A percentile compares a stretch with the other conserved stretches of the same genome.
phyloP scores from a whole-genome alignment of 768 basidiomycete species.

The Hebeloma cylindrosporum region DNA sequence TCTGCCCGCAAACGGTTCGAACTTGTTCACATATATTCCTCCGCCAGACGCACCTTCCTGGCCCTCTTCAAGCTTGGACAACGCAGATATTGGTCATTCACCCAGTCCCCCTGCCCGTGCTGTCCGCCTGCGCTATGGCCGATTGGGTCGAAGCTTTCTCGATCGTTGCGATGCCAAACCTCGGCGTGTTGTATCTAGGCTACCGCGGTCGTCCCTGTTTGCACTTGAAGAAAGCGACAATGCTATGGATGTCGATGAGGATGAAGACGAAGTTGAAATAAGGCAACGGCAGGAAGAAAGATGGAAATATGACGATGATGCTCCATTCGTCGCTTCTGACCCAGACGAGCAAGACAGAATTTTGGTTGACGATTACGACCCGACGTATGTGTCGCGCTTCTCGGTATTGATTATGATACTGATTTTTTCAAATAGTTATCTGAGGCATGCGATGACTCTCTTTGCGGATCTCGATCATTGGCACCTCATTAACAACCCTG shows the following conservation, averaged over 20 bases:
- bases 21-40: slow-evolving; percentile 65
- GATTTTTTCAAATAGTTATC: slow-evolving; percentile 37
- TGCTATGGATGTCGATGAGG: slow-evolving; percentile 35
- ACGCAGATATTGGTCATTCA: slow-evolving; percentile 25
- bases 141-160: slow-evolving; percentile 75
- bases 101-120: slow-evolving; percentile 35
- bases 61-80: slow-evolving; percentile 26
- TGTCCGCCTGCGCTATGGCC: slow-evolving; percentile 75
- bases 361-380: slow-evolving; percentile 70
- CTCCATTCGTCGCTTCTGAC: slow-evolving; percentile 54
- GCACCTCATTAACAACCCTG: slow-evolving; percentile 50
- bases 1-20: slow-evolving; percentile 54
- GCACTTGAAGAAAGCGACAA: slow-evolving; percentile 27
- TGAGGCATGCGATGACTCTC: slow-evolving; percentile 56
- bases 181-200: slow-evolving; percentile 23
- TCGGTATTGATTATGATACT: slow-evolving; percentile 13
- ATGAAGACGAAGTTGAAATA: slow-evolving; percentile 40
- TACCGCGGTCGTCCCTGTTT: slow-evolving; percentile 30
- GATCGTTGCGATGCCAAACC: slow-evolving; percentile 58
- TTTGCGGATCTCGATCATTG: slow-evolving; percentile 56
- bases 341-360: slow-evolving; percentile 67
- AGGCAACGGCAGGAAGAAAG: slow-evolving; percentile 45
- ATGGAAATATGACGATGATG: slow-evolving; percentile 71
- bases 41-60: slow-evolving; percentile 37
- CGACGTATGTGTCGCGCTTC: slow-evolving; percentile 38